Evolutionary conservation across 2,329 filamentous ascomycete species (phyloP), one percentile per base, ranked within the genome.

Genomic region (Fusarium ambrosium): DNA sequence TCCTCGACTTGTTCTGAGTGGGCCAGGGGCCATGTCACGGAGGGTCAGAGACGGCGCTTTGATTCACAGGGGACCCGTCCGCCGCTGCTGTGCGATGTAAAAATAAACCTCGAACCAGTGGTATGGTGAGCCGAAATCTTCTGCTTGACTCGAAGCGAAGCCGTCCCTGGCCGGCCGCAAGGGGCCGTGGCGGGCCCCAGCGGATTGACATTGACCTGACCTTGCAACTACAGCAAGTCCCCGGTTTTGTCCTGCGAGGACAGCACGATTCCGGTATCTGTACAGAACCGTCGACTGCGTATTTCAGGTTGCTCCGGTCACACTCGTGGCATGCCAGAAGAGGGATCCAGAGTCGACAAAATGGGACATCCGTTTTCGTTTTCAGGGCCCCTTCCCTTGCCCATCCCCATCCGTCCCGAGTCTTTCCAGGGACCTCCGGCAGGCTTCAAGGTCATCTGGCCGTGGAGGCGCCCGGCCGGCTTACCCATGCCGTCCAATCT

Each of bases 91-190:
- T 72, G 66, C 68, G 66, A 74, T 76, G 66, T 79, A 79, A 79
- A 79, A 79, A 79, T 77, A 79, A 78, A 74, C 72, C 75, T 73
- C 62, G 64, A 68, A 61, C 72, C 72, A 72, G 34, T 58, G 71
- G 58, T 61, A 74, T 69, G 45, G 39, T 61, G 64, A 74, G 58
- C 65, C 62, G 74, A 74, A 71, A 63, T 45, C 74, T 68, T 68
- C 64, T 71, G 67, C 59, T 73, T 69, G 74, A 70, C 67, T 77
- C 72, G 66, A 77, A 77, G 68, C 70, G 72, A 75, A 73, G 69
- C 67, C 73, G 75, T 75, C 75, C 75, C 71, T 77, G 75, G 62
- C 72, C 75, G 70, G 67, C 73, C 75, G 71, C 71, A 77, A 70
- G 69, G 73, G 70, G 67, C 69, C 67, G 61, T 69, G 60, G 73